These are phyloP conservation scores for Cubamyces lactineus DNA, from an alignment of 768 basidiomycete genomes.

Conservation along the genomic window DNA sequence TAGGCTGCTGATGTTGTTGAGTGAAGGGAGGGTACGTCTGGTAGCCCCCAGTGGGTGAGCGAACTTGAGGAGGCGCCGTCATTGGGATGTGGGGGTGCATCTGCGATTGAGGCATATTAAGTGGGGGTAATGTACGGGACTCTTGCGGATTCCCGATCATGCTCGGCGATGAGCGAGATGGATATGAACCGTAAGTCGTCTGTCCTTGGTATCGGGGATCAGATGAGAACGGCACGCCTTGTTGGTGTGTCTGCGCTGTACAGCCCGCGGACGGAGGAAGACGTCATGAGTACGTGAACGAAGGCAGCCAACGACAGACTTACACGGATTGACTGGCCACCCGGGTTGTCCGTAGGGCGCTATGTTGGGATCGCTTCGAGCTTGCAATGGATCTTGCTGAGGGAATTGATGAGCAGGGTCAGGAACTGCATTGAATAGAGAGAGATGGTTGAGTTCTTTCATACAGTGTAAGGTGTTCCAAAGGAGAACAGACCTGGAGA, in stretches of 20 bases:
- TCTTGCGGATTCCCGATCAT: conserved; percentile 52
- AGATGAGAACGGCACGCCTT: conserved; percentile 27
- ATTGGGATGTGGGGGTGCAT: conserved; percentile 28
- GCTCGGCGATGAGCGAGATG: conserved; percentile 52
- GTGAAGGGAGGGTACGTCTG: conserved; percentile 57
- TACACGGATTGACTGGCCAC: conserved; percentile 35
- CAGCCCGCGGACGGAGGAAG: conserved; percentile 13
- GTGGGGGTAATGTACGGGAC: conserved; percentile 62
- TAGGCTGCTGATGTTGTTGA: conserved; percentile 35
- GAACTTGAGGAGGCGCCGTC: conserved; percentile 42
- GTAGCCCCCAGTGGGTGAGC: conserved; percentile 68
- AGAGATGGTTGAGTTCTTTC: conserved; percentile 46
- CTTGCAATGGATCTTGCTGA: conserved; percentile 66
- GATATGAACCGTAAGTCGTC: conserved; percentile 47
- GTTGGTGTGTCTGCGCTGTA: conserved; percentile 24
- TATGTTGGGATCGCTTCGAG: conserved; percentile 59
- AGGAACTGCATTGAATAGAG: conserved; percentile 69
- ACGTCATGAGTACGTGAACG: conserved; percentile 22
- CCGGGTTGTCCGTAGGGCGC: conserved; percentile 30
- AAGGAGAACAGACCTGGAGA: conserved; percentile 81
- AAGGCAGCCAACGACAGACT: conserved; percentile 15
- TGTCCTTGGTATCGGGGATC: conserved; percentile 56
- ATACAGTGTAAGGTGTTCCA: conserved; percentile 29
- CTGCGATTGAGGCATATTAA: conserved; percentile 35
- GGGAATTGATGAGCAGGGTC: conserved; percentile 51